These are phyloP conservation scores for Aspergillus viridinutans DNA, from an alignment of 2,329 filamentous ascomycete species.

Conservation along the genomic window DNA sequence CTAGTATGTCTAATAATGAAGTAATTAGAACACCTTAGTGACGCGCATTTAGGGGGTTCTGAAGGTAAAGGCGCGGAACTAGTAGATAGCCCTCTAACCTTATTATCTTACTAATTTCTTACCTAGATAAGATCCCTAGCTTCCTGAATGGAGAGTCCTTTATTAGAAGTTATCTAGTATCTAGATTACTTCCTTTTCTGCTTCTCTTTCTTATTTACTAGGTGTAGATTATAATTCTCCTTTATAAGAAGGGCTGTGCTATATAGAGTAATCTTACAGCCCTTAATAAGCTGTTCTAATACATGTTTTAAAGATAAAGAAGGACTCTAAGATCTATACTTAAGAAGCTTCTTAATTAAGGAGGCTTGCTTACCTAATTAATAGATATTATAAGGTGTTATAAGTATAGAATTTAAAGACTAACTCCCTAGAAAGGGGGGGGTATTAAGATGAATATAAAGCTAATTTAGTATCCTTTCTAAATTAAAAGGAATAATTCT, in stretches of 20 bases:
- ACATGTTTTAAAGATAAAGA: no score
- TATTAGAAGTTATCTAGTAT: slow-evolving; percentile 1
- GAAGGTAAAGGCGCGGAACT: no score
- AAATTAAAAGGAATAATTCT: no score
- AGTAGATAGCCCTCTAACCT: no score
- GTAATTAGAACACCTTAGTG: no score
- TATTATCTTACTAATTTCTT: background rate
- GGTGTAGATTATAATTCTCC: background rate
- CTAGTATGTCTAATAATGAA: no score
- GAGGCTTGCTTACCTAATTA: background rate
- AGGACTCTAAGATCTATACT: no score
- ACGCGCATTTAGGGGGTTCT: no score
- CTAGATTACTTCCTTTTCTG: slow-evolving; percentile 2
- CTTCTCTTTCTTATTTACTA: background rate
- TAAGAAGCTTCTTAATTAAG: background rate
- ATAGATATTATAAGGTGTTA: background rate
- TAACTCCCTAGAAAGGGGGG: background rate
- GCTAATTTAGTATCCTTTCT: no score
- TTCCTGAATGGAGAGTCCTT: slow-evolving; percentile 1
- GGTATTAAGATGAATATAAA: background rate
- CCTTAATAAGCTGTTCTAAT: background rate
- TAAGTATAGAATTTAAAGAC: no score
- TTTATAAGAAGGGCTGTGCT: background rate
- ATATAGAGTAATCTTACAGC: background rate
- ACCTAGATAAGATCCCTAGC: background rate